Base-by-base conservation (phyloP, 768 basidiomycete species). In the Collybiopsis luxurians region DNA sequence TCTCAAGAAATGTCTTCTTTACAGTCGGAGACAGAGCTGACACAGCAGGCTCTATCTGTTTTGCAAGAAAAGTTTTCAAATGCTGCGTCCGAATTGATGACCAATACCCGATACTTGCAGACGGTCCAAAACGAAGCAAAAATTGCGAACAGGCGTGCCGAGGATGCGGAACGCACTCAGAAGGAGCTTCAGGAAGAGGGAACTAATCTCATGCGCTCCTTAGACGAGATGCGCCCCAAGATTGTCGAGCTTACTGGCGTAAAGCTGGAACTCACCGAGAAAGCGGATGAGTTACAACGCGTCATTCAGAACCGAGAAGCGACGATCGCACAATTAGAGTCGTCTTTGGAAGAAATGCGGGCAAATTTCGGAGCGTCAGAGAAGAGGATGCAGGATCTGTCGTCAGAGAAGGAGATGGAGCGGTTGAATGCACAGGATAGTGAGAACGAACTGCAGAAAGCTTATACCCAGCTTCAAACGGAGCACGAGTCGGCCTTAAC, bases 151-250 rank as follows among this genome's bases (percentile, higher is more conserved):
- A 79, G 85, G 51, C 87, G 90, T 3, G 87, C 85, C 5, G 87
- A 90, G 36, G 86, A 88, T 61, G 87, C 89, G 0, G 90, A 92
- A 68, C 77, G 74, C 62, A 84, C 75, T 3, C 86, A 90, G 63
- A 82, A 82, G 64, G 85, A 82, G 58, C 76, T 95, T 2, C 92
- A 92, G 64, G 73, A 75, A 0, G 92, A 95, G 69, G 90, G 92
- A 39, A 84, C 81, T n/a, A 79, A 76, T 52, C 78, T 95, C 31
- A 82, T 93, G 84, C 82, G 79, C 27, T 85, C 89, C n/a, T 72
- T 94, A 58, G 87, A 93, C 60, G 90, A 93, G 70, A 87, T 93
- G 84, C 82, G 88, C 28, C 83, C 89, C 39, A 93, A 93, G 74
- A 85, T 93, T 60, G 85, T 92, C 21, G 86, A 91, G 66, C 75